Base-by-base conservation (phyloP, 768 basidiomycete species). In the Tricholomella constricta region DNA sequence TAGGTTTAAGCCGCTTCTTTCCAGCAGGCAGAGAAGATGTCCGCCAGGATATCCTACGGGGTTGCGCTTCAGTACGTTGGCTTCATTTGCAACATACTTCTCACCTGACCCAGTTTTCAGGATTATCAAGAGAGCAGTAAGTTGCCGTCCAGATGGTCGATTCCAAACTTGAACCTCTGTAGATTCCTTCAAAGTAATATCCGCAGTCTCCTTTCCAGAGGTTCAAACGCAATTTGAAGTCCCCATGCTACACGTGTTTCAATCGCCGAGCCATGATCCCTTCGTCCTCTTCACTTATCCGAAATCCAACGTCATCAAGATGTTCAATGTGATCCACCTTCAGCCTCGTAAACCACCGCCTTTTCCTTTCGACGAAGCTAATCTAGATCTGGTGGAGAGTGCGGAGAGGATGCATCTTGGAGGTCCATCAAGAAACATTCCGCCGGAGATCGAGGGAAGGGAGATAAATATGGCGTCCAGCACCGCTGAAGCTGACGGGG, bases 111-210 rank as follows among this genome's bases (percentile, higher is more conserved):
- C 27, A 31, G 11, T 38, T 27, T 4, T 17, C 43, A 91, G 88
- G 89, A 91, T 65, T 90, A 84, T 62, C 84, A 83, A 60, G 85
- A 90, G 61, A 89, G 87, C 65, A 77, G 89, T 89, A 63, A 63
- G 85, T 62, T 11, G 4, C 23, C 5, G 8, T 27, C 38, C 25
- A 35, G 22, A 22, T 45, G 29, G 17, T 20, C 15, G 14, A 35
- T 46, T 19, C 25, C 22, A 22, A 19, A 31, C 38, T 35, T 31
- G 23, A 29, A 22, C 8, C 31, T 38, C 4, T 55, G 42, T 48
- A 89, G 88, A 81, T 41, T 88, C 87, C 0, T 88, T 87, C 71
- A 86, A 82, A 52, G 57, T 87, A 15, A 66, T 88, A 15, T 78
- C 86, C 0, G 73, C 73, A 4, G 72, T 73, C 50, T 68, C 74